These are phyloP conservation scores for Pharnaceum exiguum DNA, from an alignment of 148 eudicot species.

Conservation along the genomic window DNA sequence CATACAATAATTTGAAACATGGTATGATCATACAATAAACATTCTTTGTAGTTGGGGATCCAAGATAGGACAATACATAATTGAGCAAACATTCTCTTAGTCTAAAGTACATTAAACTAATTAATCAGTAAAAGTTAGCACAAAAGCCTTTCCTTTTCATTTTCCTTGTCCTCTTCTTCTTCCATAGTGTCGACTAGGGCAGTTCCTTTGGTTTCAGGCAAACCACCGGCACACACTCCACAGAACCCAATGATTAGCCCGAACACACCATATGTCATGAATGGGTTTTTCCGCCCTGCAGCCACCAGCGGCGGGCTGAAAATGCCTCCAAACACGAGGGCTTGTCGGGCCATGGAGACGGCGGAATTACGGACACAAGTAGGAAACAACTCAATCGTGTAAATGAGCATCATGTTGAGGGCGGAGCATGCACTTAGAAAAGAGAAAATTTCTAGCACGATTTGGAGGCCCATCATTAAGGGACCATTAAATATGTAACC, in stretches of 20 bases:
- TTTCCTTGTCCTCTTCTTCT: slow-evolving; percentile 61
- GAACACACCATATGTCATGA: slow-evolving; percentile 49
- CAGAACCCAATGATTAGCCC: slow-evolving; percentile 41
- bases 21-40: no score
- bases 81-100: no score
- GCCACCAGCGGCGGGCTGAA: slow-evolving; percentile 58
- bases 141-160: slow-evolving; percentile 25
- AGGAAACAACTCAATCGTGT: slow-evolving; percentile 65
- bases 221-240: slow-evolving; percentile 28
- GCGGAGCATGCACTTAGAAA: slow-evolving; percentile 48
- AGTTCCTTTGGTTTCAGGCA: slow-evolving; percentile 58
- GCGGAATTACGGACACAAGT: slow-evolving; percentile 78
- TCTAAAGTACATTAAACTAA: no score
- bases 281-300: slow-evolving; percentile 29
- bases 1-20: no score
- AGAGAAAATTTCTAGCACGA: slow-evolving; percentile 40
- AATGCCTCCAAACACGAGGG: slow-evolving; percentile 48
- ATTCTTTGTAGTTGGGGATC: no score
- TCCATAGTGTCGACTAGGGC: slow-evolving; percentile 45
- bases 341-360: slow-evolving; percentile 57
- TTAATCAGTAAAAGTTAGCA: no score
- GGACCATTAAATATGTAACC: neutral
- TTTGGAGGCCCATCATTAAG: slow-evolving; percentile 20
- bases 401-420: slow-evolving; percentile 42
- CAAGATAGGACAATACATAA: no score